phyloP scores from a whole-genome alignment of 495 filamentous ascomycete species.

The Penicillium manginii region DNA sequence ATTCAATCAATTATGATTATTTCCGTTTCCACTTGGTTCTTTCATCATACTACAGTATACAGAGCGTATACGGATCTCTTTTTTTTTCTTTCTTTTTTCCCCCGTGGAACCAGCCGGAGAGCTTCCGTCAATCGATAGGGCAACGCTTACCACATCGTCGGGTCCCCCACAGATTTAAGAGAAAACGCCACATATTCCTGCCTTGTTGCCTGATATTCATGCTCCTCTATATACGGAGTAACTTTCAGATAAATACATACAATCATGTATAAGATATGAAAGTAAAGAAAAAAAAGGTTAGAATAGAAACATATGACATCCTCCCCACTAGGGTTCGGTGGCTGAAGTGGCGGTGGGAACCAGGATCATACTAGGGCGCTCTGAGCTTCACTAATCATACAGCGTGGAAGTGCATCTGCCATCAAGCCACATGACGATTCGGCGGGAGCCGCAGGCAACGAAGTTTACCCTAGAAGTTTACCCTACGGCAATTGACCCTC shows the following conservation, averaged over 20 bases:
- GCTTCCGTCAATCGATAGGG: conserved; percentile 22
- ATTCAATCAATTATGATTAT: too few relatives aligned
- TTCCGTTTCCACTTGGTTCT: too few relatives aligned
- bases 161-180: conserved; percentile 14
- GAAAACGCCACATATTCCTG: conserved; percentile 14
- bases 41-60: neutral
- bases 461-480: neutral
- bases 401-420: conserved; percentile 1
- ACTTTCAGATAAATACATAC: neutral
- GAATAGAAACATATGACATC: neutral
- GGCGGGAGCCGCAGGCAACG: conserved; percentile 8
- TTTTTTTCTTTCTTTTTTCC: conserved; percentile 1
- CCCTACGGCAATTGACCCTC: too few relatives aligned
- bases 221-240: too few relatives aligned
- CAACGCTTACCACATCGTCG: conserved; percentile 14
- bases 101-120: conserved; percentile 20
- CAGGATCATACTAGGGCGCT: neutral
- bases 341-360: conserved; percentile 8
- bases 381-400: neutral
- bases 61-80: neutral
- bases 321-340: neutral
- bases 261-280: neutral
- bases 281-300: neutral
- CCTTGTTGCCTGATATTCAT: conserved; percentile 4
- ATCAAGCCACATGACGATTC: conserved; percentile 2